Percentiles rank a stretch among this genome's conserved stretches.
phyloP scores from a whole-genome alignment of 495 filamentous ascomycete species.

The Penicillium atrosanguineum region DNA sequence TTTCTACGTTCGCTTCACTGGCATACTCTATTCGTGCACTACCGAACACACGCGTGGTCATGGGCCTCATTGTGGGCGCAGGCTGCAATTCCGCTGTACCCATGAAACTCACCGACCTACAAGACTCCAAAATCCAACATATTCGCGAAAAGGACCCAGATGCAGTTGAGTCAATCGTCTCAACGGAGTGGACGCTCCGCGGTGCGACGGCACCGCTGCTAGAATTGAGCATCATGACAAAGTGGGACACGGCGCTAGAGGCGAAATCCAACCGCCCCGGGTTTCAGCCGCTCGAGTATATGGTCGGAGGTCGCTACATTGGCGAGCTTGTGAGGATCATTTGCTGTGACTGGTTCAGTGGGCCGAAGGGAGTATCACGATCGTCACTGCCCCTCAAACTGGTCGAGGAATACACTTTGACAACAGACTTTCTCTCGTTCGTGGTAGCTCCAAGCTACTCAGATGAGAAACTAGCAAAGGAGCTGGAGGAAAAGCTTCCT shows the following conservation, averaged over 20 bases:
- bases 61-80: conserved; percentile 74
- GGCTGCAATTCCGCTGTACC: conserved; percentile 75
- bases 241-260: conserved; percentile 66
- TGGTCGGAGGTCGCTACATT: conserved; percentile 72
- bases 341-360: conserved; percentile 57
- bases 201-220: conserved; percentile 59
- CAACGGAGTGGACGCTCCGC: conserved; percentile 77
- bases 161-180: conserved; percentile 60
- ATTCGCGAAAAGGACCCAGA: conserved; percentile 29
- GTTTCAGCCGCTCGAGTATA: conserved; percentile 79
- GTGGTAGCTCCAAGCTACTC: conserved; percentile 44
- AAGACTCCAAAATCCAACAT: conserved; percentile 50
- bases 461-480: conserved; percentile 37
- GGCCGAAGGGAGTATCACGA: conserved; percentile 20
- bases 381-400: conserved; percentile 48
- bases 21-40: conserved; percentile 57
- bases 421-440: conserved; percentile 64
- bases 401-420: conserved; percentile 51
- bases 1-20: conserved; percentile 70
- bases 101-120: conserved; percentile 57
- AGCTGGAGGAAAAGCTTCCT: conserved; percentile 48
- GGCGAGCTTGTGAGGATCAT: conserved; percentile 70
- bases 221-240: conserved; percentile 55
- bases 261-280: conserved; percentile 59
- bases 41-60: conserved; percentile 62